A percentile compares a stretch with the other conserved stretches of the same genome.
Evolutionary conservation across 2,329 filamentous ascomycete species (phyloP).

Genomic region (Fusarium sp.): DNA sequence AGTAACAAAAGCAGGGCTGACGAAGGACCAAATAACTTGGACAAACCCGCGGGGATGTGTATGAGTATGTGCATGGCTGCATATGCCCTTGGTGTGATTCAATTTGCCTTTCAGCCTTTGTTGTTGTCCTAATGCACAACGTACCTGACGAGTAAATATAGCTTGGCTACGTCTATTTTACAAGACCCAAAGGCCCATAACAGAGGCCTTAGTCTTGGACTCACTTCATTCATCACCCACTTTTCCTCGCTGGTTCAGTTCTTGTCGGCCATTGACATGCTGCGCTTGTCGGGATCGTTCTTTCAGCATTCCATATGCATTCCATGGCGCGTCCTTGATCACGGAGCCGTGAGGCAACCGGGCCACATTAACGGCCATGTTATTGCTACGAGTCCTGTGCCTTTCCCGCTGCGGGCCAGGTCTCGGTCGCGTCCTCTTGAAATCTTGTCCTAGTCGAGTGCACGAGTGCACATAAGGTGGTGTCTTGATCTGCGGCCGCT

Average conservation of each 20-base stretch:
- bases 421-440: slow-evolving; percentile 35
- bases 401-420: slow-evolving; percentile 46
- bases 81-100: slow-evolving; percentile 19
- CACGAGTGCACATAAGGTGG: slow-evolving; percentile 42
- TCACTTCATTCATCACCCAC: neutral
- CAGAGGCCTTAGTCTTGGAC: neutral
- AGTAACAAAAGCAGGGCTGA: slow-evolving; percentile 34
- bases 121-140: slow-evolving; percentile 20
- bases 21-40: slow-evolving; percentile 25
- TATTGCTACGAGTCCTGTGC: slow-evolving; percentile 41
- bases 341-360: slow-evolving; percentile 22
- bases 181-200: neutral
- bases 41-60: slow-evolving; percentile 28
- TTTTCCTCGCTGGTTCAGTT: neutral
- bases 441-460: slow-evolving; percentile 34
- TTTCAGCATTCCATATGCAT: slow-evolving; percentile 29
- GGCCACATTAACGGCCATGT: slow-evolving; percentile 40
- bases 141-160: slow-evolving; percentile 23
- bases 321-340: slow-evolving; percentile 24
- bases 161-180: neutral
- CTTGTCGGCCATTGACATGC: neutral
- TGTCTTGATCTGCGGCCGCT: slow-evolving; percentile 53
- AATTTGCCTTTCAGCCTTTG: slow-evolving; percentile 22
- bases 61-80: slow-evolving; percentile 28
- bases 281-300: slow-evolving; percentile 5